Base-by-base conservation (phyloP, 768 basidiomycete species). In the Lactarius deliciosus region DNA sequence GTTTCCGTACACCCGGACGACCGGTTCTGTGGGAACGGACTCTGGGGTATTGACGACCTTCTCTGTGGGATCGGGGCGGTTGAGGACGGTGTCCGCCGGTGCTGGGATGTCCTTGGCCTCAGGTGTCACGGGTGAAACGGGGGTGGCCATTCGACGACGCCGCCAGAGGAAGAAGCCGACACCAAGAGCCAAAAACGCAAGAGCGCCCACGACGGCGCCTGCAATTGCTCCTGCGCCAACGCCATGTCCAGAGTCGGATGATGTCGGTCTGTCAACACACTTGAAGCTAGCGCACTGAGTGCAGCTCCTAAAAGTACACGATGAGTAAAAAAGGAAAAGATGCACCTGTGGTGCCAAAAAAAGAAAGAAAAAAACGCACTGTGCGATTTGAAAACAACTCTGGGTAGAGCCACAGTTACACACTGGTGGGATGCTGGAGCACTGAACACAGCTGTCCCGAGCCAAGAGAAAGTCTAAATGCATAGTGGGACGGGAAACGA, bases 41-140 rank as follows among this genome's bases (percentile, higher is more conserved):
- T 11, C 59, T 8, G 76, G 73, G 36, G 70, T 5, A 41, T 43
- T 72, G 8, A 73, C 65, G 8, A 81, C 75, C 73, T 90, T 91
- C 78, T 90, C 90, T 61, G 78, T 87, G 36, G 91, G 91, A 76
- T 93, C 89, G n/a, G 91, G 90, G 50, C 91, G 81, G 74, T 86
- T 90, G 66, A 93, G 86, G 40, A 93, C 92, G 11, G 86, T 85
- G 71, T 84, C 88, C 22, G 92, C 91, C 25, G 88, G 78, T 2
- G 90, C 91, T 43, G 90, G 91, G 22, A 85, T 76, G 72, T 93
- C 91, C 63, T 74, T 75, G 45, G 56, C 60, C 28, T 70, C 72
- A 3, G 63, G 30, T 60, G 78, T 75, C 70, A 83, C 83, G 63
- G 78, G 72, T 65, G 85, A 84, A 38, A 70, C 74, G 18, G 65